A percentile compares a stretch with the other conserved stretches of the same genome.
phyloP scores from a whole-genome alignment of 2,329 filamentous ascomycete species.

The Scolecobasidium constrictum region DNA sequence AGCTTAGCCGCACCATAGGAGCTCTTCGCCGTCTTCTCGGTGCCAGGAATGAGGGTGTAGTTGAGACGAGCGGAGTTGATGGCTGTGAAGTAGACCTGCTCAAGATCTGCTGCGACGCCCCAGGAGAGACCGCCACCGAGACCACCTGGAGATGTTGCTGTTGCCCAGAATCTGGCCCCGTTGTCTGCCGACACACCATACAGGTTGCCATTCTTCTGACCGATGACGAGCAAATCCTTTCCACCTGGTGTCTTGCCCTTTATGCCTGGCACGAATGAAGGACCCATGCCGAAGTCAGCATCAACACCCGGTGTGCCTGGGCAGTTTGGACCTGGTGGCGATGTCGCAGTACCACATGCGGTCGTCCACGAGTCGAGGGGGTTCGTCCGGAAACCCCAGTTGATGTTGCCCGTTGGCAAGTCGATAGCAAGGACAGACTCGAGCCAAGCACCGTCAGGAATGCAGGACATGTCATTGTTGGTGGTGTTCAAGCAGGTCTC shows the following conservation, averaged over 20 bases:
- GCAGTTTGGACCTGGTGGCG: constrained; percentile 9
- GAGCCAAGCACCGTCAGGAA: background rate
- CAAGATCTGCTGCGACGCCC: constrained; percentile 22
- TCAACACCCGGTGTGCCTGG: constrained; percentile 11
- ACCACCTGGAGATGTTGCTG: constrained; percentile 16
- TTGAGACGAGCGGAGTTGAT: constrained; percentile 14
- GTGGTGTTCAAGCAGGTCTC: background rate
- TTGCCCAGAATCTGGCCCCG: constrained; percentile 18
- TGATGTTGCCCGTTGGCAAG: background rate
- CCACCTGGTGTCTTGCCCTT: too few species aligned
- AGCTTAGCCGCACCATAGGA: constrained; percentile 10
- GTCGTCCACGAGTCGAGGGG: background rate
- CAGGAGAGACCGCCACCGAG: constrained; percentile 20
- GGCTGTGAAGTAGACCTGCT: constrained; percentile 19
- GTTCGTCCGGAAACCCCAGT: background rate
- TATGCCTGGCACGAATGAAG: constrained; percentile 18
- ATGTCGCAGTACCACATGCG: background rate
- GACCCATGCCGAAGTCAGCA: constrained; percentile 14
- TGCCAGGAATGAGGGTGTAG: constrained; percentile 6
- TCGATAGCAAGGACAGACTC: constrained; percentile 3
- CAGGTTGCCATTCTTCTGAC: constrained; percentile 22
- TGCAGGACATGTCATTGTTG: background rate
- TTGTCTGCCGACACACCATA: constrained; percentile 17
- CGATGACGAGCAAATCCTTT: constrained; percentile 18
- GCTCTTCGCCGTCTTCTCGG: constrained; percentile 9